Base-by-base conservation (phyloP, 345 rosid genomes). In the Dimocarpus longan region DNA sequence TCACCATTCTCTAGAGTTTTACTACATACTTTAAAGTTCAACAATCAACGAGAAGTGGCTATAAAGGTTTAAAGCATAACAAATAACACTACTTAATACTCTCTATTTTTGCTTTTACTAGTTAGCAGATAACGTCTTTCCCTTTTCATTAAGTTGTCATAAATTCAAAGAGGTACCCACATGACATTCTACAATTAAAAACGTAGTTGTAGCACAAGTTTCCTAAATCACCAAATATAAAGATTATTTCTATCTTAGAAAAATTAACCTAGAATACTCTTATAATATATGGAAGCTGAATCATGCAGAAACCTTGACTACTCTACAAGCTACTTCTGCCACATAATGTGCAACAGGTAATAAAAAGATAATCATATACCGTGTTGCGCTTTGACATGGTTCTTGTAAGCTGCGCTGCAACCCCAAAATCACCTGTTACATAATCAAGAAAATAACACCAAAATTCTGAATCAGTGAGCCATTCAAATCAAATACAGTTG, bases 331-430 rank as follows among this genome's bases (percentile, higher is more conserved):
- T 60, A 48, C 43, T 75, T 75, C 21, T 59, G 43, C 75, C 65
- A 40, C 22, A 78, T 54, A 65, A 74, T 48, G 21, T 19, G 42
- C 43, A 77, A 28, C 1, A 71, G 28, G 10, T 48, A 19, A 40
- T 32, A 18, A 54, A 48, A 19, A 40, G 15, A 46, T n/a, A 72
- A 43, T 66, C 39, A 65, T 44, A 56, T 90, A 95, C 99, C 82
- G 99, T 96, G 81, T 96, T 96, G 78, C 97, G 93, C 86, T 96
- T 96, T 40, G 99, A 96, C 99, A 96, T 96, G 78, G 99, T 96
- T 83, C 99, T 88, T 7, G 99, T 96, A 80, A 96, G 97, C 80
- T 96, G 99, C 10, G 98, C 98, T 16, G 99, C 99, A 84, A 96
- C 99, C 77, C 99, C 99, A 91, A 96, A 96, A 86, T 96, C 99